Evolutionary conservation across 768 basidiomycete genomes (phyloP), one percentile per base, ranked within the genome.

Genomic region (Psilocybe tampanensis): DNA sequence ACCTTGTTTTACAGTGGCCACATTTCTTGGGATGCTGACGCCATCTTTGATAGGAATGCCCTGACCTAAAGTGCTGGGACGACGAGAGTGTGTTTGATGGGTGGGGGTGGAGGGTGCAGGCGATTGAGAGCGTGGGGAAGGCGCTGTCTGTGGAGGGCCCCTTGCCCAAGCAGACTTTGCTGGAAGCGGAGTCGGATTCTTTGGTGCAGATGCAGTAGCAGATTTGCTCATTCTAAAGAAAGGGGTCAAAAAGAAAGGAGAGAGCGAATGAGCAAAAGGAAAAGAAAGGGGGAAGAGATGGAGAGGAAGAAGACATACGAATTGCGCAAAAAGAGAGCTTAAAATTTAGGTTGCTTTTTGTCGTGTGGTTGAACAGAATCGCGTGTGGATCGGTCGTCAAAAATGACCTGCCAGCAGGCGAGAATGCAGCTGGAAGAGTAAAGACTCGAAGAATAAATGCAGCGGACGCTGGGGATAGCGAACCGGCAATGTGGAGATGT

Each of bases 361-460:
- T 77, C 72, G 72, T 72, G 76, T 74, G 36, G 79, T 72, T 77
- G 75, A 74, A 76, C 68, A 75, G 76, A 76, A 75, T 79, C 75
- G 80, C 79, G 85, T 79, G 84, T 81, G 85, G 83, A 80, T 85
- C 68, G 85, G 89, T 88, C 88, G 86, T 89, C 80, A 87, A 84
- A 79, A 85, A 82, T 84, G 88, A 90, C 89, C 89, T 90, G 89
- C 89, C 89, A 89, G 89, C 89, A 90, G 89, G 89, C 86, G 81
- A 83, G 76, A 78, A 83, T 81, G 78, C 82, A 78, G 78, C 77
- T 76, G 80, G 78, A 76, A 76, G 72, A 75, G 68, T 60, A 64
- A 69, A 66, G 71, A 71, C 71, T 80, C 76, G 80, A 80, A 71
- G 72, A 66, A 66, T 69, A 66, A 66, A 68, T 66, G 70, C 65